Conservation (phyloP, 1,284 basidiomycete species). For the Inonotus hispidus region DNA sequence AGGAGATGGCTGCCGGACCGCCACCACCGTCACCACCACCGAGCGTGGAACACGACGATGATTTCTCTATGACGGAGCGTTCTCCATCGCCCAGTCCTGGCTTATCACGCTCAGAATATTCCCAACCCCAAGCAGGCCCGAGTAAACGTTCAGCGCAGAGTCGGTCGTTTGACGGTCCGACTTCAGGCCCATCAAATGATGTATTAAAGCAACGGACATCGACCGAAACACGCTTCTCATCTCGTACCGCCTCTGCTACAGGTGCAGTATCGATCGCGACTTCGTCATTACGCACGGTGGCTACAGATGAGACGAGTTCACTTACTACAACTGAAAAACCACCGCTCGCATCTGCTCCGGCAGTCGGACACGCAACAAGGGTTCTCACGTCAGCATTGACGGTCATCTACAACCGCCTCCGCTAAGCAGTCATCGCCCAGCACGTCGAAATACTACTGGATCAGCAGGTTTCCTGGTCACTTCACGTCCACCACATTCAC, state of each 20-base stretch:
- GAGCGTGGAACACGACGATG: conserved; percentile 15
- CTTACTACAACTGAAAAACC: conserved; percentile 8
- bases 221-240: conserved; percentile 8
- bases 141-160: neutral
- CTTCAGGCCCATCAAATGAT: conserved; percentile 2
- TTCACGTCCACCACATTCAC: conserved; percentile 14
- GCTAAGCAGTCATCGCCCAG: conserved; percentile 18
- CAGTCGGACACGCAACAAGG: conserved; percentile 8
- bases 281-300: conserved; percentile 4
- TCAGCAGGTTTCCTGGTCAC: conserved; percentile 17
- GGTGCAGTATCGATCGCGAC: conserved; percentile 8
- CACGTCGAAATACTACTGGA: conserved; percentile 28
- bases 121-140: neutral
- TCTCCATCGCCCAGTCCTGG: conserved; percentile 10
- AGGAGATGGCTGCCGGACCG: conserved; percentile 11
- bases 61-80: neutral
- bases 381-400: conserved; percentile 18
- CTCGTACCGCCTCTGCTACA: conserved; percentile 4
- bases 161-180: conserved; percentile 5
- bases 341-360: conserved; percentile 1
- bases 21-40: conserved; percentile 18
- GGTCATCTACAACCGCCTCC: conserved; percentile 22
- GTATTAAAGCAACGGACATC: conserved; percentile 7
- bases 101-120: conserved; percentile 16
- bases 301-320: conserved; percentile 13